Evolutionary conservation across 257 asterid species (phyloP).

Genomic region (Datura wrightii): DNA sequence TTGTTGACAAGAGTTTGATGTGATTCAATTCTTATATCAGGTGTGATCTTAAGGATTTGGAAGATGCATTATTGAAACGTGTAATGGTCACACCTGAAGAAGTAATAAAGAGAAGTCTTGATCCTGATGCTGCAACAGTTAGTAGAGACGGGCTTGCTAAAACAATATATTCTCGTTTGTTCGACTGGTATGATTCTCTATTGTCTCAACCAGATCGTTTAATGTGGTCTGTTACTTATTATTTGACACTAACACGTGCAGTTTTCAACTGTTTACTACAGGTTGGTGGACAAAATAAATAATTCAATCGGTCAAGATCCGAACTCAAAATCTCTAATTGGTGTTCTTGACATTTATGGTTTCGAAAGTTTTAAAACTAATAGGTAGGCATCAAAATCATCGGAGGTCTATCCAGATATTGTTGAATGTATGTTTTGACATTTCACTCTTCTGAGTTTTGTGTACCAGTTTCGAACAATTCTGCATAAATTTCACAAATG

Average conservation of each 20-base stretch:
- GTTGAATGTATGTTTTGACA: background rate
- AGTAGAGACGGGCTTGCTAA: conserved; percentile 97
- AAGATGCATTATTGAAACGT: conserved; percentile 95
- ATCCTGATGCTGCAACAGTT: conserved; percentile 79
- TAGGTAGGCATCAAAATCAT: conserved; percentile 59
- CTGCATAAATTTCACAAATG: conserved; percentile 41
- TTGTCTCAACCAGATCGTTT: conserved; percentile 32
- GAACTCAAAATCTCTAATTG: conserved; percentile 76
- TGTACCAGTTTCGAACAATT: conserved; percentile 42
- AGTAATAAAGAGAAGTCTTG: conserved; percentile 98
- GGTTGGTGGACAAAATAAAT: conserved; percentile 97
- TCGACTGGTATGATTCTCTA: conserved; percentile 79
- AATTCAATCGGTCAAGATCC: conserved; percentile 93
- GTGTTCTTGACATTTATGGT: conserved; percentile 98
- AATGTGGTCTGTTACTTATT: conserved; percentile 1
- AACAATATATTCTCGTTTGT: conserved; percentile 86
- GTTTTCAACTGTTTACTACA: conserved; percentile 41
- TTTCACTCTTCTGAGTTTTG: background rate
- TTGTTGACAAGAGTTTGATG: conserved; percentile 33
- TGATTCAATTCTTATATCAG: conserved; percentile 43
- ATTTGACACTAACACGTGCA: conserved; percentile 28
- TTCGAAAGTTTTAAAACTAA: conserved; percentile 92
- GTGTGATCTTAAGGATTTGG: conserved; percentile 74
- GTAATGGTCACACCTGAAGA: conserved; percentile 99
- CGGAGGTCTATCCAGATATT: background rate